Evolutionary conservation across 164 flowering plant genomes (phyloP).

Genomic region (Malania oleifera): DNA sequence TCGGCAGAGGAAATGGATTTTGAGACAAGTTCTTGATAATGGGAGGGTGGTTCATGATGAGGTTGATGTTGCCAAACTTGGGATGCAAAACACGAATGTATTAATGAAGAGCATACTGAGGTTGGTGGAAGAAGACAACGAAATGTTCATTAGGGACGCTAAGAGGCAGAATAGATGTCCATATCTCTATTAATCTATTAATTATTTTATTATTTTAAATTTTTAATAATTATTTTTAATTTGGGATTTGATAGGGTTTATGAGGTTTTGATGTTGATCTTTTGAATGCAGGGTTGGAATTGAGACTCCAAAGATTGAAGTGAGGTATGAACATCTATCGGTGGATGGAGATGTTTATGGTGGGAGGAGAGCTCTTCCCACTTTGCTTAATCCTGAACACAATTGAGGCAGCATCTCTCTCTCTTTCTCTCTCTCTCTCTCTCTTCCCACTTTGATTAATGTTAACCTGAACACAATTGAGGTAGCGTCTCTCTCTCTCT

Average conservation of each 20-base stretch:
- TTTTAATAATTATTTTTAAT: neutral
- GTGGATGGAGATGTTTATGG: conserved; percentile 43
- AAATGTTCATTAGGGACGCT: conserved; percentile 35
- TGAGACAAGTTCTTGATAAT: conserved; percentile 31
- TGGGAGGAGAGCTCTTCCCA: conserved; percentile 57
- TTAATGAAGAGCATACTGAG: conserved; percentile 42
- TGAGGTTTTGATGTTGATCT: neutral
- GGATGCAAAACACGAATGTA: conserved; percentile 28
- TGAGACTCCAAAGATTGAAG: conserved; percentile 47
- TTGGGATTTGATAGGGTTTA: neutral
- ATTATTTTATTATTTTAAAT: neutral
- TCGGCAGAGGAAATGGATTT: conserved; percentile 38
- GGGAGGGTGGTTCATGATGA: conserved; percentile 32
- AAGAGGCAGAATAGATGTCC: conserved; percentile 37
- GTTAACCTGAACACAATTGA: too few relatives aligned
- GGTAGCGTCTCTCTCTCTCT: too few relatives aligned
- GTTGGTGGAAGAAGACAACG: conserved; percentile 43
- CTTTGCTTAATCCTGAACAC: conserved; percentile 38
- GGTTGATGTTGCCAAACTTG: conserved; percentile 37
- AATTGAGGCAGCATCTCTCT: too few relatives aligned
- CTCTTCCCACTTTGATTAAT: neutral
- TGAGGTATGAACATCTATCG: conserved; percentile 38
- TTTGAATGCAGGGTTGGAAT: conserved; percentile 42
- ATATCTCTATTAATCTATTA: neutral
- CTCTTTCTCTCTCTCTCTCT: too few relatives aligned